phyloP scores from a whole-genome alignment of 2,329 filamentous ascomycete species.

The Endothia cerciana region DNA sequence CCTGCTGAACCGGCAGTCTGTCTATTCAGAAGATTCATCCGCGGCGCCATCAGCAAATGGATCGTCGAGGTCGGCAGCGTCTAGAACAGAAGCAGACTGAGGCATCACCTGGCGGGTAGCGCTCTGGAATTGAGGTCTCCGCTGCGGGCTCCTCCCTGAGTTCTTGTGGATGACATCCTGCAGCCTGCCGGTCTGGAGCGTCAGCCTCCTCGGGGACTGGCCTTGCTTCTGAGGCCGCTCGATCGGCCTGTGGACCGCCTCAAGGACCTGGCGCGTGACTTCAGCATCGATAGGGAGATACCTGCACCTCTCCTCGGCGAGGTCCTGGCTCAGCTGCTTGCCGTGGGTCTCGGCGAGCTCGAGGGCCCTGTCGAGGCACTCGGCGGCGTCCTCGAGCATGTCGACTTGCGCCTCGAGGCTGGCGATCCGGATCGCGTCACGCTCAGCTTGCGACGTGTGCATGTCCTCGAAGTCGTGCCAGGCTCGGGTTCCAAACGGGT shows the following conservation, averaged over 20 bases:
- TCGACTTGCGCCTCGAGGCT: conserved; percentile 8
- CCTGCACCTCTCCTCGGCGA: background rate
- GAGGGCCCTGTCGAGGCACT: background rate
- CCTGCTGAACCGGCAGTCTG: background rate
- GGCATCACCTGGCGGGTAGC: background rate
- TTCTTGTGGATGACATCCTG: conserved; percentile 2
- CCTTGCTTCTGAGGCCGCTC: background rate
- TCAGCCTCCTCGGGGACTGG: background rate
- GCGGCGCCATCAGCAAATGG: background rate
- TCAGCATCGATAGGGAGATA: conserved; percentile 2
- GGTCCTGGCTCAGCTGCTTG: background rate
- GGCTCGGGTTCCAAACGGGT: conserved; percentile 5
- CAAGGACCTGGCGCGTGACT: background rate
- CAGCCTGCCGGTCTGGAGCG: background rate
- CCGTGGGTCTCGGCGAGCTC: conserved; percentile 4
- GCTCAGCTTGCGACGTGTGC: background rate
- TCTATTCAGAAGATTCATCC: background rate
- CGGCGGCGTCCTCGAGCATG: background rate
- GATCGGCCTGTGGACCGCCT: conserved; percentile 10
- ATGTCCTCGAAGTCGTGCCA: conserved; percentile 6
- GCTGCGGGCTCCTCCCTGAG: background rate
- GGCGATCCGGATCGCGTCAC: conserved; percentile 6
- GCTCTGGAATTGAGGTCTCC: background rate
- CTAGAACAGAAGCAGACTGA: background rate
- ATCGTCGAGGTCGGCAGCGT: background rate